These are phyloP conservation scores for Komagataella kurtzmanii DNA, from an alignment of 805 yeast genomes.

Conservation along the genomic window DNA sequence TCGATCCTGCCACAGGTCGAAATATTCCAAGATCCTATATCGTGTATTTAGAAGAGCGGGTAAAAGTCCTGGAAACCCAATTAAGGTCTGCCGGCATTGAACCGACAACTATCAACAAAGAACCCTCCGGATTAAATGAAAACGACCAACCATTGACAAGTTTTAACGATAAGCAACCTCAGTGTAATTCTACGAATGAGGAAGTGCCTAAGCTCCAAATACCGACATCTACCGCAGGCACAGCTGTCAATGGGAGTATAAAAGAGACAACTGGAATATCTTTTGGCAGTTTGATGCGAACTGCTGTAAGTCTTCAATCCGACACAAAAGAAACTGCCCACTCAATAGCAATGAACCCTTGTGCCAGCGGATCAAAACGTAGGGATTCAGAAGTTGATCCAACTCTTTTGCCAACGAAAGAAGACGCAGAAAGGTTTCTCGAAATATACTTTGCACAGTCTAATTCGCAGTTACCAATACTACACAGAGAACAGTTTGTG, in stretches of 20 bases:
- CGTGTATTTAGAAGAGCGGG: constrained; percentile 53
- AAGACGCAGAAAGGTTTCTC: constrained; percentile 52
- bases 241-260: constrained; percentile 19
- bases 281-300: constrained; percentile 63
- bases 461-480: constrained; percentile 71
- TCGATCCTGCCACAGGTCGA: constrained; percentile 82
- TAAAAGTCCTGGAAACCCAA: constrained; percentile 39
- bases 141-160: neutral
- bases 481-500: constrained; percentile 72
- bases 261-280: constrained; percentile 51
- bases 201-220: neutral
- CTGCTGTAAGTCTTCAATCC: constrained; percentile 53
- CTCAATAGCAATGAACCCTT: constrained; percentile 1
- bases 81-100: constrained; percentile 30
- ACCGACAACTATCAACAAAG: constrained; percentile 9
- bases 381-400: constrained; percentile 14
- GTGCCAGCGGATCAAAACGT: constrained; percentile 2
- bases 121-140: neutral
- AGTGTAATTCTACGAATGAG: neutral
- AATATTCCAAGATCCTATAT: constrained; percentile 76
- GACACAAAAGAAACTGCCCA: neutral
- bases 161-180: neutral
- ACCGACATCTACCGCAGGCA: constrained; percentile 1
- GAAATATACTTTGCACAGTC: constrained; percentile 63
- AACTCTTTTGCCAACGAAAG: constrained; percentile 54